Evolutionary conservation across 306 rosid species (phyloP).

Genomic region (Cucumis cinereus): DNA sequence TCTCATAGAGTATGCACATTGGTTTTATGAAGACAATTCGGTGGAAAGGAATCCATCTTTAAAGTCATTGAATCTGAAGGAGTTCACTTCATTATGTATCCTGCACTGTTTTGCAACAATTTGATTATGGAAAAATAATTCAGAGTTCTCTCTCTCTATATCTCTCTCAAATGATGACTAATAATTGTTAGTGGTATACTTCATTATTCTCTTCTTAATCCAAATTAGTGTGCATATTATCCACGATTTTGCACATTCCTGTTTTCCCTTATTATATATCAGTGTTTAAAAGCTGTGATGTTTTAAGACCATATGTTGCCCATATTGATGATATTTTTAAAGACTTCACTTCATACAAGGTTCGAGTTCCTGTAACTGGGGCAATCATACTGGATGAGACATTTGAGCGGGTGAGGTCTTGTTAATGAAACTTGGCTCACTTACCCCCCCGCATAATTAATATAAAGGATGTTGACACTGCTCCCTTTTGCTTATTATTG

Average conservation of each 20-base stretch:
- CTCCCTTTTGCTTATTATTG: background rate
- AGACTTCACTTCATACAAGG: slow-evolving; percentile 96
- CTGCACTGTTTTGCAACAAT: background rate
- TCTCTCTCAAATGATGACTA: background rate
- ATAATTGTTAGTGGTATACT: background rate
- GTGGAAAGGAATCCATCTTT: slow-evolving; percentile 86
- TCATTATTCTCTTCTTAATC: background rate
- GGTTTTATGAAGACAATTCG: slow-evolving; percentile 97
- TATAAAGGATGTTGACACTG: background rate
- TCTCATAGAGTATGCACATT: slow-evolving; percentile 96
- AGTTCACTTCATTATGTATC: slow-evolving; percentile 67
- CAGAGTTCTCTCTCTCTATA: background rate
- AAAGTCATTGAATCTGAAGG: slow-evolving; percentile 84
- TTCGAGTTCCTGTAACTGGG: slow-evolving; percentile 96
- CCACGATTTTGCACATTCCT: background rate
- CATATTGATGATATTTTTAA: slow-evolving; percentile 89
- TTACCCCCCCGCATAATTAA: background rate
- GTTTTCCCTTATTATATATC: slow-evolving; percentile 33
- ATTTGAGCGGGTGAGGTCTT: slow-evolving; percentile 74
- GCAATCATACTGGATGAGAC: slow-evolving; percentile 95
- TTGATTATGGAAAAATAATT: background rate
- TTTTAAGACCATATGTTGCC: slow-evolving; percentile 83
- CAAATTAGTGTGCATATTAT: background rate
- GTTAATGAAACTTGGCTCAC: slow-evolving; percentile 7
- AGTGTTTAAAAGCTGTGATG: slow-evolving; percentile 93